A percentile compares a stretch with the other conserved stretches of the same genome.
These are phyloP conservation scores for Xerocomellus chrysenteron DNA, from an alignment of 768 basidiomycete species.

Conservation along the genomic window DNA sequence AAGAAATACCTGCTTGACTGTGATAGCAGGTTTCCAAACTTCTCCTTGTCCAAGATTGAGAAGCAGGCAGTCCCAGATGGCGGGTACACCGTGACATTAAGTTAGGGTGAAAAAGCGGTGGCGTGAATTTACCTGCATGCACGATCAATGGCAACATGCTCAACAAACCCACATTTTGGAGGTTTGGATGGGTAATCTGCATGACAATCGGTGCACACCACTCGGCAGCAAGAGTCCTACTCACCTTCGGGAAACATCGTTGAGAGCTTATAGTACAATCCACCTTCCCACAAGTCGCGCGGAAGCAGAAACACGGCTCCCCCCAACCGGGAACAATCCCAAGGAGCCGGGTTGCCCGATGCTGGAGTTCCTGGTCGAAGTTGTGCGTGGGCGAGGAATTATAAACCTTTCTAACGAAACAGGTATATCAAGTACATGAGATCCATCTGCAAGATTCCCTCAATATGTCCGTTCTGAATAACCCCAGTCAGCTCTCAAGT, in stretches of 20 bases:
- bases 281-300: conserved; percentile 98
- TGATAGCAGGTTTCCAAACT: conserved; percentile 99
- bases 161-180: conserved; percentile 71
- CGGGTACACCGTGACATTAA: no score
- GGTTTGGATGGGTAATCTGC: conserved; percentile 94
- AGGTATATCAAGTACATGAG: background rate
- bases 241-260: conserved; percentile 98
- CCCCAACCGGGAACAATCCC: background rate
- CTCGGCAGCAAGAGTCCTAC: conserved; percentile 1
- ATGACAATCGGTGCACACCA: conserved; percentile 9
- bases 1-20: conserved; percentile 88
- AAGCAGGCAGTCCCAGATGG: conserved; percentile 98
- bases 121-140: conserved; percentile 87
- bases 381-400: background rate
- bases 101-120: conserved; percentile 95
- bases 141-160: conserved; percentile 5
- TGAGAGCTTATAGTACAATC: conserved; percentile 87
- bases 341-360: background rate
- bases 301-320: background rate
- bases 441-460: background rate
- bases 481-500: background rate
- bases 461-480: background rate
- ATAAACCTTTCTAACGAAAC: background rate
- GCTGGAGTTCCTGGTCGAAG: background rate
- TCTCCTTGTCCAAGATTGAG: conserved; percentile 97